These are phyloP conservation scores for Populus hybrid DNA, from an alignment of 441 rosid species.

Conservation along the genomic window DNA sequence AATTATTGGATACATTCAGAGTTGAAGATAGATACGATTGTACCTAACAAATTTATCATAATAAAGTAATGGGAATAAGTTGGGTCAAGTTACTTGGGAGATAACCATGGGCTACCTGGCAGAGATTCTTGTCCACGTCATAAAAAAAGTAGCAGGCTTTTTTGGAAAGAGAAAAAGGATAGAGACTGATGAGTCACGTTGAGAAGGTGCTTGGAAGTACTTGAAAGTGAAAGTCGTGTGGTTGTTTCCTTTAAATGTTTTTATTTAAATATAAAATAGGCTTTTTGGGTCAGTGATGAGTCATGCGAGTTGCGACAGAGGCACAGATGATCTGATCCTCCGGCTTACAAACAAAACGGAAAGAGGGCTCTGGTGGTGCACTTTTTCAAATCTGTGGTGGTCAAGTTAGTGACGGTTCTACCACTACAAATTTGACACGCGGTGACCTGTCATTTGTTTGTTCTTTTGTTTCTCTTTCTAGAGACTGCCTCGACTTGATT, in stretches of 20 bases:
- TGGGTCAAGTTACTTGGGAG: not conserved
- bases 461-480: not conserved
- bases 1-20: too few relatives aligned
- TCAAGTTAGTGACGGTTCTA: not conserved
- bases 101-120: not conserved
- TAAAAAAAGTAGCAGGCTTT: not conserved
- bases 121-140: not conserved
- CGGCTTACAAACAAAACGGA: too few relatives aligned
- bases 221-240: too few relatives aligned
- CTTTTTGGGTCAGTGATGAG: slow-evolving; percentile 10
- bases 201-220: too few relatives aligned
- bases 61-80: not conserved
- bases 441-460: slow-evolving; percentile 8
- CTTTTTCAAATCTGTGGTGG: slow-evolving; percentile 4
- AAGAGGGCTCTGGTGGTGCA: not conserved
- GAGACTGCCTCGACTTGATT: not conserved
- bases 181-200: not conserved
- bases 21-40: too few relatives aligned
- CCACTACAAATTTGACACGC: slow-evolving; percentile 18
- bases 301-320: not conserved
- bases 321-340: not conserved
- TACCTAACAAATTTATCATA: too few relatives aligned
- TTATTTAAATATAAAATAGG: too few relatives aligned
- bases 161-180: not conserved
- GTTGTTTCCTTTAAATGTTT: too few relatives aligned